A percentile compares a stretch with the other conserved stretches of the same genome.
Conservation (phyloP, 192 early-diverging fungal genomes). For the Coemansia sp. region DNA sequence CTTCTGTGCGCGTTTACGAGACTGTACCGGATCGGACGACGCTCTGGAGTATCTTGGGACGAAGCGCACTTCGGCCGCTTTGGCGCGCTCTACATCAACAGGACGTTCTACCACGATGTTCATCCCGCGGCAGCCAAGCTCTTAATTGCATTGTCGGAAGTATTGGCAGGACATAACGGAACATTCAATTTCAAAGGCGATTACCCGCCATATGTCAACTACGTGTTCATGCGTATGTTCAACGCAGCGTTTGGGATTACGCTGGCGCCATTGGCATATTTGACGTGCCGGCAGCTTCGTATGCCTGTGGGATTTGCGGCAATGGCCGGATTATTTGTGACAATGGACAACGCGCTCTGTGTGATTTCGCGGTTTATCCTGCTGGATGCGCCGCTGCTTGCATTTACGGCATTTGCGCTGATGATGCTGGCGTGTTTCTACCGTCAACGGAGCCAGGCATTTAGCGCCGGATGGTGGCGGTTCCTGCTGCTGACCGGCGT, state of each 20-base stretch:
- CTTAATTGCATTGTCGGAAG: slow-evolving; percentile 61
- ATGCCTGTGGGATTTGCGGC: slow-evolving; percentile 66
- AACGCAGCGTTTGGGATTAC: slow-evolving; percentile 87
- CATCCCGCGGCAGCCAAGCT: slow-evolving; percentile 91
- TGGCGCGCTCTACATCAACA: slow-evolving; percentile 84
- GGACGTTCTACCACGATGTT: slow-evolving; percentile 93
- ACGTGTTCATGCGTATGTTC: slow-evolving; percentile 86
- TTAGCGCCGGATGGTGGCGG: slow-evolving; percentile 83
- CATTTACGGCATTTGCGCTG: slow-evolving; percentile 70
- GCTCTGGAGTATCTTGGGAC: too few species aligned
- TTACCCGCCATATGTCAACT: slow-evolving; percentile 83
- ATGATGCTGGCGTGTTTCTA: slow-evolving; percentile 74
- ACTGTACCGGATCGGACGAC: slow-evolving; percentile 37
- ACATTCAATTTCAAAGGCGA: slow-evolving; percentile 84
- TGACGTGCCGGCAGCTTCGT: slow-evolving; percentile 75
- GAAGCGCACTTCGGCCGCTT: slow-evolving; percentile 69
- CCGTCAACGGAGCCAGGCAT: slow-evolving; percentile 68
- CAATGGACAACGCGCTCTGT: slow-evolving; percentile 62
- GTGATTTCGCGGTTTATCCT: slow-evolving; percentile 91
- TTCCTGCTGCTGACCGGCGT: slow-evolving; percentile 83
- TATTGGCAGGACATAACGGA: slow-evolving; percentile 61
- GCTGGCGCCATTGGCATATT: slow-evolving; percentile 86
- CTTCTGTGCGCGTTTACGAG: slow-evolving; percentile 25
- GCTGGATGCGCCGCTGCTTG: slow-evolving; percentile 92
- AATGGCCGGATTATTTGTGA: slow-evolving; percentile 74